phyloP scores from a whole-genome alignment of 192 early-diverging fungal genomes.

The Mortierella claussenii region DNA sequence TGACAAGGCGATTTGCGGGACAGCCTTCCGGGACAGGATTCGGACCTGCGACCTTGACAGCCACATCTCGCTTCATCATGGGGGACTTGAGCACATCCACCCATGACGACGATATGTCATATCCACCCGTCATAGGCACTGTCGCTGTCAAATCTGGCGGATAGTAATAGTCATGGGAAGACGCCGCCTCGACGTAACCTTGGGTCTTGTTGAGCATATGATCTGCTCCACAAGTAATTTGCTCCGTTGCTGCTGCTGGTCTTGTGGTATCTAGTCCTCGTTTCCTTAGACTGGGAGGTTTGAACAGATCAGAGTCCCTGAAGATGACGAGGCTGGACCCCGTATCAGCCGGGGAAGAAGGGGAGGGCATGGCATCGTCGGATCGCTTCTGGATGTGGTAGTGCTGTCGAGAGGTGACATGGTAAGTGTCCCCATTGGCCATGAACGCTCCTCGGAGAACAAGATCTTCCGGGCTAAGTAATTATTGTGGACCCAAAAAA shows the following conservation, averaged over 20 bases:
- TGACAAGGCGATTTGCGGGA: conserved; percentile 46
- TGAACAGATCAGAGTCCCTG: conserved; percentile 49
- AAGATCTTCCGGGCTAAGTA: conserved; percentile 1
- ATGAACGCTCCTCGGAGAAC: conserved; percentile 44
- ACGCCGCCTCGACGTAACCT: conserved; percentile 2
- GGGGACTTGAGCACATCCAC: conserved; percentile 12
- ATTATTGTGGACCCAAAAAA: neutral
- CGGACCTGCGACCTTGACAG: conserved; percentile 34
- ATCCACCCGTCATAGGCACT: conserved; percentile 14
- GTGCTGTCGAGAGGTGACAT: conserved; percentile 31
- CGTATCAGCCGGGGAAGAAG: neutral
- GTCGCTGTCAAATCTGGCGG: conserved; percentile 27
- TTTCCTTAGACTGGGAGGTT: conserved; percentile 2
- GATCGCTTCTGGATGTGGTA: conserved; percentile 44
- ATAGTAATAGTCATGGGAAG: conserved; percentile 33
- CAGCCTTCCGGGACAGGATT: conserved; percentile 49
- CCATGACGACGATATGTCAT: conserved; percentile 36
- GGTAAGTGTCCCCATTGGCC: conserved; percentile 35
- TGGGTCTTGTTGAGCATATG: conserved; percentile 19
- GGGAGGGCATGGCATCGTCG: conserved; percentile 27
- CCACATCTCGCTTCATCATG: conserved; percentile 24
- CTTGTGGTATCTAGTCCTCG: conserved; percentile 7
- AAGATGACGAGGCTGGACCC: conserved; percentile 29
- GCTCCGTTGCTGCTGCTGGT: no score
- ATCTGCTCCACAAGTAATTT: conserved; percentile 32